Conservation (phyloP, 139 green algal species). For the Bryopsis sp. region DNA sequence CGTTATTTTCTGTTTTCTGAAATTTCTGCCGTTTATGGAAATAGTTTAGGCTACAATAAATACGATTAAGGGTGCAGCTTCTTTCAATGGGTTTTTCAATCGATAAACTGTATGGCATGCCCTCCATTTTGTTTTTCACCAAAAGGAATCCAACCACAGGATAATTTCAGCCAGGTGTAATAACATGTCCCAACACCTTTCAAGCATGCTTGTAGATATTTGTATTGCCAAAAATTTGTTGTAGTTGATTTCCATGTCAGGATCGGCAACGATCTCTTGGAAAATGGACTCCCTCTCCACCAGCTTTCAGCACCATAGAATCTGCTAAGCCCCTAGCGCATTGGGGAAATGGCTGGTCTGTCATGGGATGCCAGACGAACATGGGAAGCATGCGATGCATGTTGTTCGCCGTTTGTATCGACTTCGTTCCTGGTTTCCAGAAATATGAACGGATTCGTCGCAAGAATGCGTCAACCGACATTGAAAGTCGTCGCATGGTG, state of each 20-base stretch:
- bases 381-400: neutral
- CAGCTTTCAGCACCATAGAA: constrained; percentile 71
- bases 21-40: no score
- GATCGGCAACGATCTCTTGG: constrained; percentile 36
- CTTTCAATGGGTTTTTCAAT: neutral
- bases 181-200: constrained; percentile 21
- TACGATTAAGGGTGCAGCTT: no score
- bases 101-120: neutral
- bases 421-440: neutral
- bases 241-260: constrained; percentile 39
- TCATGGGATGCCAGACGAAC: neutral
- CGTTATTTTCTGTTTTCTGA: no score
- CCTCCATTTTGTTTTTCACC: neutral
- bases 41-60: no score
- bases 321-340: constrained; percentile 50
- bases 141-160: neutral
- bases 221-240: constrained; percentile 55
- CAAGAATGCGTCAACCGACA: neutral
- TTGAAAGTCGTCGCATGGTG: no score
- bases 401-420: neutral
- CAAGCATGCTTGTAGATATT: constrained; percentile 70
- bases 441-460: neutral
- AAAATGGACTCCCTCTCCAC: constrained; percentile 59
- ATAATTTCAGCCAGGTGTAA: neutral
- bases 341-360: neutral